Percentiles rank a stretch among this genome's conserved stretches.
Conservation (phyloP, 768 basidiomycete species). For the Phylloporus arenicola region DNA sequence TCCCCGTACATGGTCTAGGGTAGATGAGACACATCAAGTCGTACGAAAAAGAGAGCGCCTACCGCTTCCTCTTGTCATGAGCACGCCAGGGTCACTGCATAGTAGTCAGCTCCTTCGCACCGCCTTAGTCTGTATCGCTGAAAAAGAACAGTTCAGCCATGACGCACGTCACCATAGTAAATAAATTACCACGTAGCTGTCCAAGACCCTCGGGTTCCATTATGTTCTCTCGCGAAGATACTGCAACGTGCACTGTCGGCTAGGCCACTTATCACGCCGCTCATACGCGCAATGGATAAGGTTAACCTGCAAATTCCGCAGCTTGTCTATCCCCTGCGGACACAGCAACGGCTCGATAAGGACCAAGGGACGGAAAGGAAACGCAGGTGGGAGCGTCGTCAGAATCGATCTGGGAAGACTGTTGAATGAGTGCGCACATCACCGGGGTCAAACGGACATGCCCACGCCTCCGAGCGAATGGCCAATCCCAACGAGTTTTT, state of each 20-base stretch:
- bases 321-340: constrained; percentile 41
- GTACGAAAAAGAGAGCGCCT: constrained; percentile 16
- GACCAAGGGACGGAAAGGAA: constrained; percentile 48
- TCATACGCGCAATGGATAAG: constrained; percentile 46
- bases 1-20: constrained; percentile 52
- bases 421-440: not conserved
- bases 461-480: constrained; percentile 66
- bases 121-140: constrained; percentile 45
- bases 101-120: constrained; percentile 29
- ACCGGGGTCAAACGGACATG: constrained; percentile 38
- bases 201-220: constrained; percentile 51
- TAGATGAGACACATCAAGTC: not conserved
- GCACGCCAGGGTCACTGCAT: constrained; percentile 37
- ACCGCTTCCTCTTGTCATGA: constrained; percentile 57
- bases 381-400: constrained; percentile 40
- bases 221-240: constrained; percentile 33
- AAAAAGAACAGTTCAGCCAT: not conserved
- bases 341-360: constrained; percentile 64
- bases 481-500: constrained; percentile 58
- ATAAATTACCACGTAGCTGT: constrained; percentile 47
- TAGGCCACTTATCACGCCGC: constrained; percentile 50
- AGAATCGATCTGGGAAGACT: constrained; percentile 42
- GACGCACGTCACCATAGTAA: not conserved
- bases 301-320: constrained; percentile 33
- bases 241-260: constrained; percentile 36